Base-by-base conservation (phyloP, 2,329 filamentous ascomycete genomes). In the Sclerotinia subarctica region DNA sequence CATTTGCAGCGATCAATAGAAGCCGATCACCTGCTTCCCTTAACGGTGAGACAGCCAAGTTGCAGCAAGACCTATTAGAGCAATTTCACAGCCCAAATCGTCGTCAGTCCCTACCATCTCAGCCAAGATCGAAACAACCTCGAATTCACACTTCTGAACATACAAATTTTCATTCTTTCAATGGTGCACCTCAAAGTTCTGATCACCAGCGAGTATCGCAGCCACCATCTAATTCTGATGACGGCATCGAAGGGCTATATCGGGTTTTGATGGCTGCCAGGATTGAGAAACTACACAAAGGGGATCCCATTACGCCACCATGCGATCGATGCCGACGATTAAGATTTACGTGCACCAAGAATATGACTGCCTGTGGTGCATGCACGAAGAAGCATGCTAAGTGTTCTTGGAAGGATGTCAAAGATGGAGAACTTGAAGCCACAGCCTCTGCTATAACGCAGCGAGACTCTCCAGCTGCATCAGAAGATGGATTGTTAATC, bases 361-460 rank as follows among this genome's bases (percentile, higher is more conserved):
- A 96, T 71, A 82, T 95, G 51, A 96, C 92, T 0, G 92, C 92
- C 11, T 96, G 93, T 76, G 87, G 90, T 78, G 92, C 92, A 29
- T 96, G 93, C 78, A 96, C 93, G 0, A 94, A 92, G 77, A 96
- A 96, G 77, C 93, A 96, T 77, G 92, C 92, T 26, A 94, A 93
- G 74, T 96, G 93, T 77, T 89, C 88, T 19, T 96, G 93, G 93
- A 91, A 89, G 72, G 88, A 90, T 56, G 86, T 95, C n/a, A 88
- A 87, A 21, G 87, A 92, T 44, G 89, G 90, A 3, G 93, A 96
- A 54, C 63, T 77, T 17, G 71, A 73, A 49, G 65, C 65, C 8
- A 63, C 38, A 24, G 49, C 49, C 19, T n/a, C 29, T 32, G 26
- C n/a, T 46, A n/a, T 13, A 11, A 49, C 53, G 19, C 64, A 66